These are phyloP conservation scores for Sporormia fimetaria DNA, from an alignment of 495 filamentous ascomycete genomes.

Conservation along the genomic window DNA sequence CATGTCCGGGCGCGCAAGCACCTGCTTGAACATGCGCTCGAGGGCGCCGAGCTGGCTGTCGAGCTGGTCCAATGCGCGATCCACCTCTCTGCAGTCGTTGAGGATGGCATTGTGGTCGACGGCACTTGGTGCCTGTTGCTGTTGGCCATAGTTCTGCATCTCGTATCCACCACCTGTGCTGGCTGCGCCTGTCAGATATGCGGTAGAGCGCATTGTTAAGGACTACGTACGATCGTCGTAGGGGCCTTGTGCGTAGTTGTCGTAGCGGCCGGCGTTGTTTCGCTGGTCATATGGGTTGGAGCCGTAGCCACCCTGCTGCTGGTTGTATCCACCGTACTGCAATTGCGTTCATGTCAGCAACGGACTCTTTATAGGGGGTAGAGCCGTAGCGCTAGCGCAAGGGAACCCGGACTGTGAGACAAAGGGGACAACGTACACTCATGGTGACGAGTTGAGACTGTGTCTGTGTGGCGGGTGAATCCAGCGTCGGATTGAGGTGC, in stretches of 20 bases:
- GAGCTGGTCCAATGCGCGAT: conserved; percentile 62
- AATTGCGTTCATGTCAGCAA: conserved; percentile 25
- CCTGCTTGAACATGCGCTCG: conserved; percentile 33
- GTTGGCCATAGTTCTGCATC: conserved; percentile 32
- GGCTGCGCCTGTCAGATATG: conserved; percentile 9
- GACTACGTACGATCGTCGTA: conserved; percentile 27
- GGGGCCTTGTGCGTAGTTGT: conserved; percentile 23
- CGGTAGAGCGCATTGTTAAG: background rate
- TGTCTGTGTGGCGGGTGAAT: conserved; percentile 18
- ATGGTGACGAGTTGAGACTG: conserved; percentile 28
- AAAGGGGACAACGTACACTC: conserved; percentile 20
- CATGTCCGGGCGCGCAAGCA: conserved; percentile 22
- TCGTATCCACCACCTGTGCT: conserved; percentile 32
- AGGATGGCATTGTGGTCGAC: conserved; percentile 56
- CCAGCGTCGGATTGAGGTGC: no score
- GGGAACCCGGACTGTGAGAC: background rate
- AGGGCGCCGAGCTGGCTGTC: conserved; percentile 53
- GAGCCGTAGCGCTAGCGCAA: background rate
- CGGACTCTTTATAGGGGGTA: conserved; percentile 12
- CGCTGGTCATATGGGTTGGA: conserved; percentile 50
- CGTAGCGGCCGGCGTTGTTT: conserved; percentile 30
- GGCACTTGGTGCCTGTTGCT: conserved; percentile 5
- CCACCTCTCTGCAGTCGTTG: conserved; percentile 70
- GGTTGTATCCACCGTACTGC: conserved; percentile 30
- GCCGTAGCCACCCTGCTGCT: conserved; percentile 41